These are phyloP conservation scores for Sporisorium scitamineum DNA, from an alignment of 1,284 basidiomycete genomes.

Conservation along the genomic window DNA sequence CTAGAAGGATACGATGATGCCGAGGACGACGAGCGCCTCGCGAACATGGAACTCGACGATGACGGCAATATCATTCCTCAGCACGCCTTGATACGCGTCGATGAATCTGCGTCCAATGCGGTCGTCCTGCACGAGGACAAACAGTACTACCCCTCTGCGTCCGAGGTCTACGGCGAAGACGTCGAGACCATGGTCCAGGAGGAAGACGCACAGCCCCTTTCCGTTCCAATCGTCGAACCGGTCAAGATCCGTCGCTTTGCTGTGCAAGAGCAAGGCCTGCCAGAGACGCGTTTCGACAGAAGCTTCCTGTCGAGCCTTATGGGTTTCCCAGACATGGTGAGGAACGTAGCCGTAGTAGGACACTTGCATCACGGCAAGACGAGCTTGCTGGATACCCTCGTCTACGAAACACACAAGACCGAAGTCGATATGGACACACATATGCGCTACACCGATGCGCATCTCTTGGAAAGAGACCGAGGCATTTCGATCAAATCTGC, in stretches of 20 bases:
- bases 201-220: conserved; percentile 94
- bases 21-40: conserved; percentile 15
- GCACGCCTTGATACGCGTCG: conserved; percentile 62
- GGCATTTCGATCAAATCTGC: conserved; percentile 96
- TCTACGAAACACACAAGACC: conserved; percentile 95
- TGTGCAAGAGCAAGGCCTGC: conserved; percentile 72
- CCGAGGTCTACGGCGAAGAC: conserved; percentile 90
- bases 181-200: conserved; percentile 98
- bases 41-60: conserved; percentile 71
- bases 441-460: conserved; percentile 94
- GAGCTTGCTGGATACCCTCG: conserved; percentile 93
- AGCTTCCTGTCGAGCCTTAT: conserved; percentile 94
- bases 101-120: conserved; percentile 77
- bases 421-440: conserved; percentile 70
- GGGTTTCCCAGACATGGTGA: conserved; percentile 90
- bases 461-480: conserved; percentile 86
- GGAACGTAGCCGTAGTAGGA: conserved; percentile 74
- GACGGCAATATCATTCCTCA: conserved; percentile 65
- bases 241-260: conserved; percentile 91
- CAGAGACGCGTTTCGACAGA: conserved; percentile 60
- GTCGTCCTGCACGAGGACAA: conserved; percentile 97
- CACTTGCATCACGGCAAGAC: conserved; percentile 99
- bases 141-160: conserved; percentile 94
- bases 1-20: conserved; percentile 81
- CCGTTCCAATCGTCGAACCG: conserved; percentile 95